Evolutionary conservation across 2,329 filamentous ascomycete genomes (phyloP).

Genomic region (Phoma sp.): DNA sequence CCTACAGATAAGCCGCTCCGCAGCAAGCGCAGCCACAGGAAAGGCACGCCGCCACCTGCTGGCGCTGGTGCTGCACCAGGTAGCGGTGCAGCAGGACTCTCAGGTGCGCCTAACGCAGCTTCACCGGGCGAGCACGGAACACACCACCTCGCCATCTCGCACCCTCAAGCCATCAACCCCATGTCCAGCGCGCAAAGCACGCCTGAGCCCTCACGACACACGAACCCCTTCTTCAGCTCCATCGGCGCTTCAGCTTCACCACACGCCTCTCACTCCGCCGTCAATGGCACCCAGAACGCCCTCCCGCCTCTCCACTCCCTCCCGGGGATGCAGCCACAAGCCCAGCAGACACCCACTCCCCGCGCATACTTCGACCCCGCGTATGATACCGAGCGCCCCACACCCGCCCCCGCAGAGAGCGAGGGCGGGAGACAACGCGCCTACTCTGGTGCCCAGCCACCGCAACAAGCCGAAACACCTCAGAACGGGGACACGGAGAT

Average conservation of each 20-base stretch:
- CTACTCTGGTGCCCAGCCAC: conserved; percentile 37
- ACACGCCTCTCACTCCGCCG: conserved; percentile 27
- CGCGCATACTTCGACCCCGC: conserved; percentile 43
- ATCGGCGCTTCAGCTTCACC: conserved; percentile 34
- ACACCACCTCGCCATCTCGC: conserved; percentile 20
- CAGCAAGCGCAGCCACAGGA: conserved; percentile 71
- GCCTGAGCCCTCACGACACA: conserved; percentile 42
- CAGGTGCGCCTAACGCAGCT: conserved; percentile 18
- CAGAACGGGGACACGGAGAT: conserved; percentile 53
- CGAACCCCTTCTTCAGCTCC: conserved; percentile 42
- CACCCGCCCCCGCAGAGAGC: conserved; percentile 26
- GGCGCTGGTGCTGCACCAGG: conserved; percentile 8
- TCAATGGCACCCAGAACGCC: conserved; percentile 39
- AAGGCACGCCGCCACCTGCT: conserved; percentile 43
- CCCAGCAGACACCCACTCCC: conserved; percentile 28
- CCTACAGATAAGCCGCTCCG: conserved; percentile 80
- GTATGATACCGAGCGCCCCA: conserved; percentile 40
- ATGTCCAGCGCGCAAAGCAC: conserved; percentile 50
- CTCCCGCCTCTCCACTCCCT: conserved; percentile 38
- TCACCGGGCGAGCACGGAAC: conserved; percentile 24
- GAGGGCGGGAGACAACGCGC: conserved; percentile 38
- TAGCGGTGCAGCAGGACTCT: conserved; percentile 1
- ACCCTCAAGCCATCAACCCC: conserved; percentile 34
- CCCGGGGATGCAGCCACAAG: conserved; percentile 33
- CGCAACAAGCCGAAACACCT: conserved; percentile 28